Evolutionary conservation across 2,329 filamentous ascomycete species (phyloP), one percentile per base, ranked within the genome.

Genomic region (Pyricularia pennisetigena): DNA sequence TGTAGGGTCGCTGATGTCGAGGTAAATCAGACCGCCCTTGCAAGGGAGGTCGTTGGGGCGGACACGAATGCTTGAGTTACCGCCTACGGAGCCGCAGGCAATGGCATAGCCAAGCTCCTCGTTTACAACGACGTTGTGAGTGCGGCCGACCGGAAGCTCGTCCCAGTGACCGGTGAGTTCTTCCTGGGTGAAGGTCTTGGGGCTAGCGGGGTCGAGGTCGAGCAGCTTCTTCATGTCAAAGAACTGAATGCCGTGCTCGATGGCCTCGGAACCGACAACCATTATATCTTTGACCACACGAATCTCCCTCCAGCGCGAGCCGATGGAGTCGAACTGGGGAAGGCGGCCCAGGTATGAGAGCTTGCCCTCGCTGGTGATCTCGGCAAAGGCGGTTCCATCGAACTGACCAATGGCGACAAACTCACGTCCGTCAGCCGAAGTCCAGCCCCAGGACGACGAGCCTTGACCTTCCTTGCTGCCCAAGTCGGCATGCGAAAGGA

Each of bases 191-290:
- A 67, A 67, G 29, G 29, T 63, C 49, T 82, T 62, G 6, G 66
- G 66, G 49, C 68, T 75, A 2, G 75, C 76, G 1, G 81, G 79
- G 74, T 82, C 78, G 68, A 86, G 73, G 41, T 76, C 76, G 68
- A 84, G 77, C 16, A 86, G 78, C 78, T 84, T 87, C 72, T 79
- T 82, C 83, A 88, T 82, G 75, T 89, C 86, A 72, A 89, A 89
- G 75, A 88, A 81, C 75, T 88, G 86, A 65, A 89, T 82, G 41
- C 84, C 83, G 74, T 88, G 86, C 71, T 79, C 74, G 65, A 74
- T 72, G 41, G 83, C 82, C 70, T 80, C 79, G 71, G 75, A 75
- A 30, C 79, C 78, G 68, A 81, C 77, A 68, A 79, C 75, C 68
- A 76, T 75, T 68, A 76, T 74, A 74, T 75, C 75, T 68, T 75